phyloP scores from a whole-genome alignment of 441 rosid genomes.

The Omphalea diandra region DNA sequence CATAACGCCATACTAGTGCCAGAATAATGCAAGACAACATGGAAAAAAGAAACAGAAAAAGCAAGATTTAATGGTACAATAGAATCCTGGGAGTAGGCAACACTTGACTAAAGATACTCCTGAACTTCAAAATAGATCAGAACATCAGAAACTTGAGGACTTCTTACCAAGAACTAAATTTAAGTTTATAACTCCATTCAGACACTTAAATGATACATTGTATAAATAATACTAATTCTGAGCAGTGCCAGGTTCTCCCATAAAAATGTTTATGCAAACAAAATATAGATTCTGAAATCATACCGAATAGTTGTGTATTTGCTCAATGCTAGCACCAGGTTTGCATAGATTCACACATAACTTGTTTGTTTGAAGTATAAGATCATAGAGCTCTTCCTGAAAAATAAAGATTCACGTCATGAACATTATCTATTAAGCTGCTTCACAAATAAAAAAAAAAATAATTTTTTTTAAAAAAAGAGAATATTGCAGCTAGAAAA shows the following conservation, averaged over 20 bases:
- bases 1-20: not conserved
- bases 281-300: constrained; percentile 18
- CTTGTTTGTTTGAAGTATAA: constrained; percentile 83
- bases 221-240: not conserved
- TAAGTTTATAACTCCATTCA: constrained; percentile 3
- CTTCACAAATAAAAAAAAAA: not conserved
- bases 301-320: constrained; percentile 82
- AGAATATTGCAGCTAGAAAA: constrained; percentile 6
- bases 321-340: constrained; percentile 72
- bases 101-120: not conserved
- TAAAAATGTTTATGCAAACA: not conserved
- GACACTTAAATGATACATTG: not conserved
- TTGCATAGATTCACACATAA: constrained; percentile 70
- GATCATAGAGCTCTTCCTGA: constrained; percentile 88
- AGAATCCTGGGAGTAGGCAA: not conserved
- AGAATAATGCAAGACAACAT: not conserved
- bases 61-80: not conserved
- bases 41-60: not conserved
- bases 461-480: too few relatives aligned
- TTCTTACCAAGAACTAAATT: not conserved
- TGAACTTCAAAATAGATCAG: not conserved
- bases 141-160: constrained; percentile 3
- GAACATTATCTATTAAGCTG: not conserved
- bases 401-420: constrained; percentile 9
- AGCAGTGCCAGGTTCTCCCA: not conserved